Evolutionary conservation across 306 rosid genomes (phyloP), one percentile per base, ranked within the genome.

Genomic region (Pterocarpus santalinus): DNA sequence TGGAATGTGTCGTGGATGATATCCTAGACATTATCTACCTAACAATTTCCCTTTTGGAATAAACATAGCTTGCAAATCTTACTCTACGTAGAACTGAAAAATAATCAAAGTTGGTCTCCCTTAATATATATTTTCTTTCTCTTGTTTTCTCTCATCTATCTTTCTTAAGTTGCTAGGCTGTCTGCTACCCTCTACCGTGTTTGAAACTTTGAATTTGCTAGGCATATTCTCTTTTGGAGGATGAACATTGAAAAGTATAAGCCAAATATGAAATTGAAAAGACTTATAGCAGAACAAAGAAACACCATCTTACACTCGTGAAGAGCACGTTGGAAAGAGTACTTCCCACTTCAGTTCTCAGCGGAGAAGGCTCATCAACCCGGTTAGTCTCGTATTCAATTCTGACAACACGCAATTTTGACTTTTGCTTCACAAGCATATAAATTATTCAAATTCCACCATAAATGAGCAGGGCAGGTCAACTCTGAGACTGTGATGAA

Each of bases 401-500:
- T 69, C 16, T 70, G 71, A 41, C 72, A 76, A 14, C 30, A 51
- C 53, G 53, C 28, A 22, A 16, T 47, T 72, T 85, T 85, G 88
- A 85, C 88, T 80, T 81, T 84, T 14, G 79, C 41, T 1, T 22
- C 63, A 58, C 11, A 76, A 75, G 38, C 58, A 17, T 12, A 65
- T 17, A 36, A 49, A 55, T 38, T 36, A 47, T 39, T 65, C 36
- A 80, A 57, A 81, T 81, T 46, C 57, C 65, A 67, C 43, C 80
- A 88, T 87, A 73, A 88, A 85, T 81, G 87, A 81, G 33, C 51
- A 67, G 9, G 35, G 74, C 58, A 75, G 87, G 91, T 90, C 97
- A 90, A 92, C 90, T 84, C 90, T 71, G 33, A n/a, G 52, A 39
- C 65, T 86, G 84, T 58, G 85, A 84, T 46, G 76, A 87, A 72